Percentiles rank a stretch among this genome's conserved stretches.
Evolutionary conservation across 2,329 filamentous ascomycete species (phyloP).

Genomic region (Cordyceps militaris): DNA sequence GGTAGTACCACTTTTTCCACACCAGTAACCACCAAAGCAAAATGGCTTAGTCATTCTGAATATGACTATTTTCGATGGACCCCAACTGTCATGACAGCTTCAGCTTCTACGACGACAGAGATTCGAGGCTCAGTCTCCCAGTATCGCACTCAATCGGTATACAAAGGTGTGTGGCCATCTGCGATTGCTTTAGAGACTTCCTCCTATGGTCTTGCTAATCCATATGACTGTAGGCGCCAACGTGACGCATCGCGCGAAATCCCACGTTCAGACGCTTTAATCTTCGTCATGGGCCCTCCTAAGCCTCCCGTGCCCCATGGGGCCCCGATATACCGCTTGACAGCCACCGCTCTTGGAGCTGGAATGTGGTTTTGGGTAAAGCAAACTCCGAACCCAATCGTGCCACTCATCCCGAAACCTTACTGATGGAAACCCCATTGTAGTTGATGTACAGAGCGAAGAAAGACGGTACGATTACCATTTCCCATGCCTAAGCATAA

Average conservation of each 20-base stretch:
- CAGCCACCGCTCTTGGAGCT: slow-evolving; percentile 79
- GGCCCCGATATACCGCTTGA: slow-evolving; percentile 67
- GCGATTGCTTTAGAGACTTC: background rate
- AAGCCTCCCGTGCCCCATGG: slow-evolving; percentile 43
- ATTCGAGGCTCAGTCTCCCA: background rate
- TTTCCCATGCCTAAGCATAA: background rate
- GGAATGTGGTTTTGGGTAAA: slow-evolving; percentile 99
- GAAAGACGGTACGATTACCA: slow-evolving; percentile 64
- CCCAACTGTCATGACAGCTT: background rate
- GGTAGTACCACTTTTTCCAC: background rate
- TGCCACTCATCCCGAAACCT: background rate
- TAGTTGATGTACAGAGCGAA: slow-evolving; percentile 94
- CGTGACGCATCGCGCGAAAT: slow-evolving; percentile 1
- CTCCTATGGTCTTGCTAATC: background rate
- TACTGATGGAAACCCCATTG: slow-evolving; percentile 5
- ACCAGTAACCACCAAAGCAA: background rate
- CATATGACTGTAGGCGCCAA: background rate
- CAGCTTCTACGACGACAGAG: background rate
- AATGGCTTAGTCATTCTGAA: background rate
- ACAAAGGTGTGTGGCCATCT: background rate
- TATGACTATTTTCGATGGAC: background rate
- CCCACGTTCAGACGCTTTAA: background rate
- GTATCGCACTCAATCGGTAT: background rate
- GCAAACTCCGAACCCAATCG: slow-evolving; percentile 15
- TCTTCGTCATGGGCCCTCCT: slow-evolving; percentile 25